phyloP scores from a whole-genome alignment of 2,329 filamentous ascomycete species.

The Apiospora marii region DNA sequence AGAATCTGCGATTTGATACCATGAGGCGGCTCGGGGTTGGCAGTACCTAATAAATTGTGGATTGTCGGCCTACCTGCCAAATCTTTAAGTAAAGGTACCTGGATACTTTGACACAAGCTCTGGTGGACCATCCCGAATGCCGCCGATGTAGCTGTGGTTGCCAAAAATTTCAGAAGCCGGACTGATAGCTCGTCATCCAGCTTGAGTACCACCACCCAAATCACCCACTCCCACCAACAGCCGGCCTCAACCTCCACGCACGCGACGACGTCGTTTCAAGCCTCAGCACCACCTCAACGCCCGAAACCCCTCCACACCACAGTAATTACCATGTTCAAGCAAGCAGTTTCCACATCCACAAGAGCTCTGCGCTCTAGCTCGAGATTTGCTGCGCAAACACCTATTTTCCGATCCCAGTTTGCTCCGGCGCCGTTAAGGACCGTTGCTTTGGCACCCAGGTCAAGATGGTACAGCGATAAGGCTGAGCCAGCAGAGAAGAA shows the following conservation, averaged over 20 bases:
- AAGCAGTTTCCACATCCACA: conserved; percentile 39
- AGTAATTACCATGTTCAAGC: conserved; percentile 40
- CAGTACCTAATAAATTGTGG: conserved; percentile 21
- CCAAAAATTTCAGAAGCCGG: conserved; percentile 16
- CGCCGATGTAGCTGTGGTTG: not conserved
- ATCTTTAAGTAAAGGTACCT: not conserved
- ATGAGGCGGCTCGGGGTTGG: conserved; percentile 7
- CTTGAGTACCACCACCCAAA: not conserved
- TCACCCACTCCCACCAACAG: not conserved
- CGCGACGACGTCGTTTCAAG: not conserved
- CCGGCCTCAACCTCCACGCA: not conserved
- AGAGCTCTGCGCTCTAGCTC: conserved; percentile 40
- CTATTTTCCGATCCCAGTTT: conserved; percentile 54
- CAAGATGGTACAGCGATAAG: conserved; percentile 48
- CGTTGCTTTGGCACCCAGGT: conserved; percentile 35
- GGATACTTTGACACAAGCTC: conserved; percentile 12
- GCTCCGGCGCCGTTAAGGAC: conserved; percentile 47
- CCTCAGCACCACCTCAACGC: not conserved
- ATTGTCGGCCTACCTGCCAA: not conserved
- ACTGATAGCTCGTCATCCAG: not conserved
- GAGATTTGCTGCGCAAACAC: conserved; percentile 57
- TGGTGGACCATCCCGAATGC: conserved; percentile 11
- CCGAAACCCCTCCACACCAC: not conserved
- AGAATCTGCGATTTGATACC: not conserved
- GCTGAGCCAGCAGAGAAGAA: conserved; percentile 50